Conservation (phyloP, 345 rosid species). For the Citrus sinensis region DNA sequence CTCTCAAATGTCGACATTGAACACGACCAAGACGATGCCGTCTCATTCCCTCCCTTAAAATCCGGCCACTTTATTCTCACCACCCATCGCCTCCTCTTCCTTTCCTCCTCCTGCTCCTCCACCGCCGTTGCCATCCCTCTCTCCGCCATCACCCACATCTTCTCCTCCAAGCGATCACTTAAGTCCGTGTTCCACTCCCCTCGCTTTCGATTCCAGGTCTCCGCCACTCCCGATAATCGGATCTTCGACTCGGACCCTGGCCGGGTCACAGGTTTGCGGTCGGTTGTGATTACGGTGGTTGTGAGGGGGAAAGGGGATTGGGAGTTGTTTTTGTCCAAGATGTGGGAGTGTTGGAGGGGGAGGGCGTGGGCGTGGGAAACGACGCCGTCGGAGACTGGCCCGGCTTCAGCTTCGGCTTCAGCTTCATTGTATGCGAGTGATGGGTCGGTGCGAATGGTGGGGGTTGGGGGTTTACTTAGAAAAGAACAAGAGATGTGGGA, state of each 20-base stretch:
- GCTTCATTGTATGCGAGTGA: conserved; percentile 73
- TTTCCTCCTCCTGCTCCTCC: conserved; percentile 29
- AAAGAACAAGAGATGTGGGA: conserved; percentile 96
- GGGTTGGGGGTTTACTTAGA: conserved; percentile 91
- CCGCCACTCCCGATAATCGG: conserved; percentile 26
- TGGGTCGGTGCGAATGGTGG: conserved; percentile 84
- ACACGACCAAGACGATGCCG: conserved; percentile 53
- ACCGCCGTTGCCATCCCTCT: conserved; percentile 45
- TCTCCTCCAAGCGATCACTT: conserved; percentile 59
- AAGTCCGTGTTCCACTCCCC: conserved; percentile 85
- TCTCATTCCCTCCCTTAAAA: conserved; percentile 36
- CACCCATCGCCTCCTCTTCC: conserved; percentile 88
- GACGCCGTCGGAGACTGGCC: conserved; percentile 18
- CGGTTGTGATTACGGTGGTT: conserved; percentile 59
- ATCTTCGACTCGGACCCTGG: conserved; percentile 16
- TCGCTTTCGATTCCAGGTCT: conserved; percentile 70
- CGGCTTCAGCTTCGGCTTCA: conserved; percentile 25
- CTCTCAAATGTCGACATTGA: conserved; percentile 79
- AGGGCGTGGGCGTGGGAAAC: conserved; percentile 80
- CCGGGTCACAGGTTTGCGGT: conserved; percentile 23
- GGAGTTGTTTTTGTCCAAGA: conserved; percentile 68
- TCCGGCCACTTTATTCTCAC: conserved; percentile 75
- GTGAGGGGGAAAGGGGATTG: conserved; percentile 81
- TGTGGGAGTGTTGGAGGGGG: conserved; percentile 80
- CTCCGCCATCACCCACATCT: conserved; percentile 45